Conservation (phyloP, 2,329 filamentous ascomycete genomes). For the Clonostachys rhizophaga region DNA sequence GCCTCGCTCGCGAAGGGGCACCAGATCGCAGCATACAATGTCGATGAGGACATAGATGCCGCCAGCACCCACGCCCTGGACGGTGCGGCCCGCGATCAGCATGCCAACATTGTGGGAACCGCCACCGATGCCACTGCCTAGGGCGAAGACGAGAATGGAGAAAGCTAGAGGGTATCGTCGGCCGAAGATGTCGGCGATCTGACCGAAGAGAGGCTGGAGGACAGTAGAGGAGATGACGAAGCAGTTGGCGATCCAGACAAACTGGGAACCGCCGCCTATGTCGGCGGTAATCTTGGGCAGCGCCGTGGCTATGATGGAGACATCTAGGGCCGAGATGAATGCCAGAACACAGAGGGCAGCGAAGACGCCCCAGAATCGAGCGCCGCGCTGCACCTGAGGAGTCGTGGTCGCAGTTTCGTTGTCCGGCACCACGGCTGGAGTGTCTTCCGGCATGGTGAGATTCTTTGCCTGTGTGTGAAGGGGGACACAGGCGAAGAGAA, state of each 20-base stretch:
- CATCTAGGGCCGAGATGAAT: conserved; percentile 15
- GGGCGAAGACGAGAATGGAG: conserved; percentile 1
- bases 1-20: conserved; percentile 39
- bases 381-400: too few relatives aligned
- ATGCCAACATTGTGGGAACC: neutral
- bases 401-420: too few relatives aligned
- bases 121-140: conserved; percentile 26
- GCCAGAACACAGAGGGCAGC: neutral
- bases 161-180: conserved; percentile 9
- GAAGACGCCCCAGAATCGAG: neutral
- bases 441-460: too few relatives aligned
- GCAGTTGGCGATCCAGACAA: conserved; percentile 15
- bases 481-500: too few relatives aligned
- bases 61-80: conserved; percentile 42
- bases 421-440: too few relatives aligned
- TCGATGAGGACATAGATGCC: conserved; percentile 27
- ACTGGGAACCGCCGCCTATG: conserved; percentile 9
- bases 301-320: conserved; percentile 20
- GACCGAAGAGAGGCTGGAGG: conserved; percentile 25
- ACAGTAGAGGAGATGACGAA: conserved; percentile 16
- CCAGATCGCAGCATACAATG: conserved; percentile 33
- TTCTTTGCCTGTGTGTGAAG: too few relatives aligned
- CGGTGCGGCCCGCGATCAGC: conserved; percentile 17
- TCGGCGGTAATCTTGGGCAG: conserved; percentile 15
- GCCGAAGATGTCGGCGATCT: conserved; percentile 15